A percentile compares a stretch with the other conserved stretches of the same genome.
These are phyloP conservation scores for Podospora bellae-mahoneyi DNA, from an alignment of 495 filamentous ascomycete species.

Conservation along the genomic window DNA sequence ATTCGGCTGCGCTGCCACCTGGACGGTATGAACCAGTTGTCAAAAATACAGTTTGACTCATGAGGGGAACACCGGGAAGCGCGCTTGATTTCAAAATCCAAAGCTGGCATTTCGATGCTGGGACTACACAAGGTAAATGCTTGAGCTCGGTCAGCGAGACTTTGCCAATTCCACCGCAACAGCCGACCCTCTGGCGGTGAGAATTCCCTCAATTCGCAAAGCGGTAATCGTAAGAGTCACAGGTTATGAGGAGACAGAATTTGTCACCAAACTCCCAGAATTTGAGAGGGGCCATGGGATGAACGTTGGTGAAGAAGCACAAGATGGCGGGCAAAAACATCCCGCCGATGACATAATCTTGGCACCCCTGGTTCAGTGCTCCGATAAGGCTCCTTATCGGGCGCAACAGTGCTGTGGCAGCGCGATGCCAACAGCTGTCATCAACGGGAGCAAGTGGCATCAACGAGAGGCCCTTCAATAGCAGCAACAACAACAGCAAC, in stretches of 20 bases:
- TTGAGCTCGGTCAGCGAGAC: no score
- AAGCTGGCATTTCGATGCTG: neutral
- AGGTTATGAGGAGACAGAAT: neutral
- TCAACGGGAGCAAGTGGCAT: constrained; percentile 1
- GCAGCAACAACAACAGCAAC: constrained; percentile 6
- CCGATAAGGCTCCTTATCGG: constrained; percentile 34
- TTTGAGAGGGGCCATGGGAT: no score
- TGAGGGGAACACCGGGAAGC: no score
- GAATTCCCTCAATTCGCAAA: no score
- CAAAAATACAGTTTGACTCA: no score
- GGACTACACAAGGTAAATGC: neutral
- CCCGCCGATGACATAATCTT: neutral
- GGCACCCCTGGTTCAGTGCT: neutral
- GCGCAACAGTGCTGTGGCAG: constrained; percentile 3
- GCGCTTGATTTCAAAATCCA: no score
- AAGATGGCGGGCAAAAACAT: neutral
- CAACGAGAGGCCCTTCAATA: constrained; percentile 7
- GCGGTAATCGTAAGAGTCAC: neutral
- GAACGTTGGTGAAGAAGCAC: neutral
- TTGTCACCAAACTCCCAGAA: no score
- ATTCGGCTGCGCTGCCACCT: neutral
- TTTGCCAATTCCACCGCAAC: no score
- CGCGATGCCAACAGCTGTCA: constrained; percentile 19
- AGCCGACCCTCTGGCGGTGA: no score
- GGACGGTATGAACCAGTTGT: neutral